Evolutionary conservation across 2,329 filamentous ascomycete genomes (phyloP).

Genomic region (Colletotrichum viniferum): DNA sequence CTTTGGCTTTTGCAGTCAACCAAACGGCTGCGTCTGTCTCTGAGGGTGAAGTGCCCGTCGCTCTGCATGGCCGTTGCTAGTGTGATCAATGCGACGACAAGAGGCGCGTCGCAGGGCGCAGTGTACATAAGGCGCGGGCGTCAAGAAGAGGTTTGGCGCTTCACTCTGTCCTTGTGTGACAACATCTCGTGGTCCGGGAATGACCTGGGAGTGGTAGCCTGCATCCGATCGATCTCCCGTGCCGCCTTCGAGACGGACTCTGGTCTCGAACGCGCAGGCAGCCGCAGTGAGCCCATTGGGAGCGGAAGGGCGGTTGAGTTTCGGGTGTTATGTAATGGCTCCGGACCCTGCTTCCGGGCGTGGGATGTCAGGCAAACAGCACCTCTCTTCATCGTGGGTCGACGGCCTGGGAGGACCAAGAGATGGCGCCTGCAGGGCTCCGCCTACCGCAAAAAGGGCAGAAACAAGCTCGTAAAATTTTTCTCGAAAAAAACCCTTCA

Average conservation of each 20-base stretch:
- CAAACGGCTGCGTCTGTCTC: neutral
- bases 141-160: neutral
- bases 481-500: neutral
- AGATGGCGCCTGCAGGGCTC: neutral
- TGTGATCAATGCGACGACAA: neutral
- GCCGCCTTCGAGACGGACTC: neutral
- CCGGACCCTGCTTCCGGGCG: constrained; percentile 1
- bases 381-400: neutral
- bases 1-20: neutral
- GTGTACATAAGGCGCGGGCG: neutral
- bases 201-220: neutral
- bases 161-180: neutral
- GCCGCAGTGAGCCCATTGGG: neutral
- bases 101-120: constrained; percentile 12
- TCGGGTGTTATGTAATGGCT: constrained; percentile 7
- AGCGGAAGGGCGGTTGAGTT: neutral
- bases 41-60: neutral
- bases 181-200: neutral
- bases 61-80: neutral
- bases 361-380: neutral
- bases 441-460: neutral
- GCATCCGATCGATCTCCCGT: neutral
- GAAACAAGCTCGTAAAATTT: neutral
- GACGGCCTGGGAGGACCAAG: neutral
- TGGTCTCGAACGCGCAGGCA: neutral